Conservation (phyloP, 768 basidiomycete genomes). For the Mycena belliarum region DNA sequence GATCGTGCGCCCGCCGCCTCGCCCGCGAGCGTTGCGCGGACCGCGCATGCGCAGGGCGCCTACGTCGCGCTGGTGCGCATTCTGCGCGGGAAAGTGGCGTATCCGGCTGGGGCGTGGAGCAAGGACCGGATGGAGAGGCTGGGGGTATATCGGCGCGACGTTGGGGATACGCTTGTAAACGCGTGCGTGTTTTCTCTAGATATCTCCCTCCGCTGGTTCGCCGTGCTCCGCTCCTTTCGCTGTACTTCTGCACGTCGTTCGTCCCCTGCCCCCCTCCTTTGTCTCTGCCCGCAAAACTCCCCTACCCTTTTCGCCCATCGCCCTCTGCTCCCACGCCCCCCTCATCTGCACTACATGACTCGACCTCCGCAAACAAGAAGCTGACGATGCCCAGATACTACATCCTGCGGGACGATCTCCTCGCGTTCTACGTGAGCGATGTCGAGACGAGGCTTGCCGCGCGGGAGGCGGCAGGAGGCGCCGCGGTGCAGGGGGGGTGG, state of each 20-base stretch:
- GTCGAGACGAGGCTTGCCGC: slow-evolving; percentile 55
- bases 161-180: slow-evolving; percentile 86
- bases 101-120: slow-evolving; percentile 36
- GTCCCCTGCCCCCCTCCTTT: too few species aligned
- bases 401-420: slow-evolving; percentile 81
- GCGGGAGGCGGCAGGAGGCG: slow-evolving; percentile 34
- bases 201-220: neutral
- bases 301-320: too few species aligned
- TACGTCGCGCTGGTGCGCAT: slow-evolving; percentile 78
- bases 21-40: slow-evolving; percentile 18
- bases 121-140: slow-evolving; percentile 4
- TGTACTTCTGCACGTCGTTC: too few species aligned
- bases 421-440: slow-evolving; percentile 67
- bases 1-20: too few species aligned
- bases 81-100: slow-evolving; percentile 72
- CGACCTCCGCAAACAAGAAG: too few species aligned
- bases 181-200: slow-evolving; percentile 60
- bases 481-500: too few species aligned
- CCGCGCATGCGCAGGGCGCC: slow-evolving; percentile 42
- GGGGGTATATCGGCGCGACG: slow-evolving; percentile 67
- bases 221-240: too few species aligned
- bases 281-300: too few species aligned
- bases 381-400: slow-evolving; percentile 62
- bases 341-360: too few species aligned
- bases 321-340: too few species aligned